Evolutionary conservation across 2,329 filamentous ascomycete species (phyloP).

Genomic region (Fusarium sp.): DNA sequence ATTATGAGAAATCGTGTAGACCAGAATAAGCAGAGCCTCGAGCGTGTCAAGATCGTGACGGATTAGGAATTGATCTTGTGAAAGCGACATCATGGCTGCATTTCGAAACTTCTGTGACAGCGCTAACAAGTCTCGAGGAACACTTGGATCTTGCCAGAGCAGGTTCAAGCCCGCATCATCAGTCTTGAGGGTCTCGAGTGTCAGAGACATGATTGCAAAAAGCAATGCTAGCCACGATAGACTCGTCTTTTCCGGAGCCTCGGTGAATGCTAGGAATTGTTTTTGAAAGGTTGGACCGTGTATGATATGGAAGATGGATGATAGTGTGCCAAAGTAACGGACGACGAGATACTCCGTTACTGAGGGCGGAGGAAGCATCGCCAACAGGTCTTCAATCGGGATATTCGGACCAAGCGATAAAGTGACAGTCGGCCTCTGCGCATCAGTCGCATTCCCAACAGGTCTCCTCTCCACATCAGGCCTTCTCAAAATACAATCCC

Average conservation of each 20-base stretch:
- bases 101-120: neutral
- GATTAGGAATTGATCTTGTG: neutral
- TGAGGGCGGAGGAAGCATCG: neutral
- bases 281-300: slow-evolving; percentile 15
- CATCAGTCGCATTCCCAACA: neutral
- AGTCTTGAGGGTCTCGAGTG: neutral
- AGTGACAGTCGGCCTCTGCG: neutral
- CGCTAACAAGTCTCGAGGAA: accelerated
- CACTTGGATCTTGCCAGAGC: neutral
- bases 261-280: neutral
- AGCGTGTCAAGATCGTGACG: slow-evolving; percentile 1
- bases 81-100: slow-evolving; percentile 10
- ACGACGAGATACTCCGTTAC: slow-evolving; percentile 8
- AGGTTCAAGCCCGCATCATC: neutral
- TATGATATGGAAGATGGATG: slow-evolving; percentile 5
- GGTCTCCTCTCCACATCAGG: slow-evolving; percentile 5
- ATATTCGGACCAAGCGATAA: neutral
- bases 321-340: slow-evolving; percentile 1
- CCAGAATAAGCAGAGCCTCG: slow-evolving; percentile 5
- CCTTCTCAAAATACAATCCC: slow-evolving; percentile 2
- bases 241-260: neutral
- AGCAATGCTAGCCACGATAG: slow-evolving; percentile 8
- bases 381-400: neutral
- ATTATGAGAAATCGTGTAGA: slow-evolving; percentile 12
- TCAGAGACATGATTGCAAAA: slow-evolving; percentile 1